Evolutionary conservation across 352 stramenopile species (phyloP).

Genomic region (Pythium myriotylum): DNA sequence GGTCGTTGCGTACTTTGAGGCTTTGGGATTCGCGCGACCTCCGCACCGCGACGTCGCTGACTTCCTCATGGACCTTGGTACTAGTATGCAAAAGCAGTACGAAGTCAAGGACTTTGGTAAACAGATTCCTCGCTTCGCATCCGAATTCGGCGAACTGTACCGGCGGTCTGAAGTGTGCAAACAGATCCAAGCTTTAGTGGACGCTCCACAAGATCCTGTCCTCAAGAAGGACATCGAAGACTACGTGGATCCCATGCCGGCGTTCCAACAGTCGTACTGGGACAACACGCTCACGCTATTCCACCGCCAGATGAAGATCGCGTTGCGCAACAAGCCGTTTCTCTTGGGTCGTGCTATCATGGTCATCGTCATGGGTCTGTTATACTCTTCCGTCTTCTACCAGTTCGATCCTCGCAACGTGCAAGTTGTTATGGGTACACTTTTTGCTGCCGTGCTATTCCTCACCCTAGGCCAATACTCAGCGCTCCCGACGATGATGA

Average conservation of each 20-base stretch:
- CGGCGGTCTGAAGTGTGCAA: slow-evolving; percentile 2
- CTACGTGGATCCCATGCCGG: no score
- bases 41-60: slow-evolving; percentile 32
- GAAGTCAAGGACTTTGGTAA: neutral
- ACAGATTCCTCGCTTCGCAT: no score
- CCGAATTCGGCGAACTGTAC: no score
- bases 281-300: slow-evolving; percentile 11
- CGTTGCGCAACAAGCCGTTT: slow-evolving; percentile 36
- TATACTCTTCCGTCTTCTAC: slow-evolving; percentile 31
- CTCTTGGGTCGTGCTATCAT: slow-evolving; percentile 29
- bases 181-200: no score
- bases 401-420: slow-evolving; percentile 25
- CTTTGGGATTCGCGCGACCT: slow-evolving; percentile 30
- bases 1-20: slow-evolving; percentile 38
- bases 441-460: slow-evolving; percentile 7
- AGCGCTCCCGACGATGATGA: slow-evolving; percentile 65
- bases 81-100: slow-evolving; percentile 24
- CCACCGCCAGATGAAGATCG: slow-evolving; percentile 54
- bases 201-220: no score
- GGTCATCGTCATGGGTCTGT: slow-evolving; percentile 29
- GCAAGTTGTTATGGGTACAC: slow-evolving; percentile 52
- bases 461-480: slow-evolving; percentile 34
- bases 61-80: slow-evolving; percentile 30
- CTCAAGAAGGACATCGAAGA: no score
- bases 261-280: slow-evolving; percentile 24